Evolutionary conservation across 371 early-diverging fungal genomes (phyloP).

Genomic region (Apophysomyces variabilis): DNA sequence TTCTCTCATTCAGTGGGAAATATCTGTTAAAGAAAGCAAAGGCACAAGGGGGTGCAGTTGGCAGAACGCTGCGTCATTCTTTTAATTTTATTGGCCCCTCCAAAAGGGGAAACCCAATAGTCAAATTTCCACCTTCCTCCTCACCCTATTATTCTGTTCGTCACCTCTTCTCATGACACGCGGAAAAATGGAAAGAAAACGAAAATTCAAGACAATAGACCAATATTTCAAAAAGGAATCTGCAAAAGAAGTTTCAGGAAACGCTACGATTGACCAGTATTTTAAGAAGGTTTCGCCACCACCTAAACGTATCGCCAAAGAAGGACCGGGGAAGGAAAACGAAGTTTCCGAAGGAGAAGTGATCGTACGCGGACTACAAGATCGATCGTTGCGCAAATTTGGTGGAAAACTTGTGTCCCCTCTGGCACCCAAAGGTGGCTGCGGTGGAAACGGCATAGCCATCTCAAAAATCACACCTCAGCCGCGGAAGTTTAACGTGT

Average conservation of each 20-base stretch:
- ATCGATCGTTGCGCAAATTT: conserved; percentile 3
- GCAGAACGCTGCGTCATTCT: too few relatives aligned
- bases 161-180: not conserved
- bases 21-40: too few relatives aligned
- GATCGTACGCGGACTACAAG: not conserved
- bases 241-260: not conserved
- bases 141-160: not conserved
- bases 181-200: not conserved
- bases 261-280: not conserved
- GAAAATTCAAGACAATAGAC: not conserved
- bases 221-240: not conserved
- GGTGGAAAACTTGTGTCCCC: not conserved
- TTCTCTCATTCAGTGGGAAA: too few relatives aligned
- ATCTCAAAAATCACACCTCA: not conserved
- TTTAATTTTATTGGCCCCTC: too few relatives aligned
- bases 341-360: not conserved
- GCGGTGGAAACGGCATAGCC: conserved; percentile 6
- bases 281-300: not conserved
- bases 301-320: not conserved
- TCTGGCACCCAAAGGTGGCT: conserved; percentile 4
- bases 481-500: not conserved
- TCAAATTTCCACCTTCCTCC: too few relatives aligned
- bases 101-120: too few relatives aligned
- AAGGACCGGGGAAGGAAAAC: conserved; percentile 1
- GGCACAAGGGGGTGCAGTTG: too few relatives aligned